Conservation (phyloP, 208 protist species). For the Crithidia expoeki region DNA sequence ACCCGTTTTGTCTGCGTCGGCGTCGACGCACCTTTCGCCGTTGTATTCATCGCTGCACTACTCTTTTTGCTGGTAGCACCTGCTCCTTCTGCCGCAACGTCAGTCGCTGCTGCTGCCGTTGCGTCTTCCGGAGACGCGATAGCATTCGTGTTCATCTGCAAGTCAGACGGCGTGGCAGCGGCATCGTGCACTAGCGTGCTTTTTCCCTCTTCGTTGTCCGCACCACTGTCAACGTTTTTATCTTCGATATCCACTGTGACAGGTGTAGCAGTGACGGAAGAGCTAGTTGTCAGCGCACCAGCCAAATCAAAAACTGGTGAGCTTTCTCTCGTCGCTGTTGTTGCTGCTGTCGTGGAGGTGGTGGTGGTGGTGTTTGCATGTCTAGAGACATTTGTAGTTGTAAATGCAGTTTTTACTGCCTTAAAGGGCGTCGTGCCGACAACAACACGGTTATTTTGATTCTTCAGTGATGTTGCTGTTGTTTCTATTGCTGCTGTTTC, state of each 20-base stretch:
- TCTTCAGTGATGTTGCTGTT: neutral
- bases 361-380: neutral
- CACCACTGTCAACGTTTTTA: neutral
- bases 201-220: neutral
- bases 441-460: too few species aligned
- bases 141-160: too few species aligned
- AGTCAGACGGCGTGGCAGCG: neutral
- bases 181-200: neutral
- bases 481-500: neutral
- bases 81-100: too few species aligned
- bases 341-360: neutral
- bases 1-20: neutral
- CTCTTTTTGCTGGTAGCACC: too few species aligned
- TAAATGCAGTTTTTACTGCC: too few species aligned
- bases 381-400: too few species aligned
- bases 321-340: too few species aligned
- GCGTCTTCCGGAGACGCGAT: too few species aligned
- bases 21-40: neutral
- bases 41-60: too few species aligned
- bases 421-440: too few species aligned
- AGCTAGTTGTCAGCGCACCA: neutral
- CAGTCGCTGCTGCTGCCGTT: neutral
- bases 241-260: neutral
- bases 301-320: too few species aligned
- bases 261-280: slow-evolving; percentile 1